Evolutionary conservation across 2,329 filamentous ascomycete genomes (phyloP), one percentile per base, ranked within the genome.

Genomic region (Tolypocladium nubicola): DNA sequence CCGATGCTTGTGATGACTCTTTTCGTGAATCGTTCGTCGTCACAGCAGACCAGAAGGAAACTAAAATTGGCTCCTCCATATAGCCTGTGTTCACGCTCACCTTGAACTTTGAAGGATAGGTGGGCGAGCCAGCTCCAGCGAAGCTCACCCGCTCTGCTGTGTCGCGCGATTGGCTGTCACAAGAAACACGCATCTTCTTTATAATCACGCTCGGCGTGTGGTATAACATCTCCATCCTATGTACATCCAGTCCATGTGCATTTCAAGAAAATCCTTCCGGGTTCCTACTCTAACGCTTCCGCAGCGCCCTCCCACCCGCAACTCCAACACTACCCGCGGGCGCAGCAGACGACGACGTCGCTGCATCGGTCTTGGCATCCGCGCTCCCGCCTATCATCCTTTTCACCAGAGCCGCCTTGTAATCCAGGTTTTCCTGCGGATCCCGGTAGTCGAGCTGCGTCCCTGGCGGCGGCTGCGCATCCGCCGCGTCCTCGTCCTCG

Each of bases 381-480:
- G 45, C 57, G 45, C 56, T 56, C 13, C 62, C 65, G 2, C 66
- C 63, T 61, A 68, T 69, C 70, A 80, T 77, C 61, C 73, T 75
- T 55, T 66, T 75, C 71, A 79, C 73, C 21, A 81, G 63, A 60
- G 70, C 68, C 37, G 70, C 73, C 63, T 75, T 77, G 55, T 70
- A 70, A 58, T 71, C 68, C 60, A 73, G 68, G 3, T 21, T 52
- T 37, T 78, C 79, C 21, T 79, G 75, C 0, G 78, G 75, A 58
- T 82, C 78, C 5, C 76, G 71, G 57, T 83, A 84, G 58, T 75
- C 75, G 3, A 84, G 69, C 66, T 84, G 80, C 9, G 81, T 83
- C 2, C 75, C 70, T 0, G 75, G 72, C 8, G 75, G 72, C 7
- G 76, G 78, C 8, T 67, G 63, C 35, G 56, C 56, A 47, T 68